Base-by-base conservation (phyloP, 352 stramenopile genomes). In the Phytophthora lateralis region DNA sequence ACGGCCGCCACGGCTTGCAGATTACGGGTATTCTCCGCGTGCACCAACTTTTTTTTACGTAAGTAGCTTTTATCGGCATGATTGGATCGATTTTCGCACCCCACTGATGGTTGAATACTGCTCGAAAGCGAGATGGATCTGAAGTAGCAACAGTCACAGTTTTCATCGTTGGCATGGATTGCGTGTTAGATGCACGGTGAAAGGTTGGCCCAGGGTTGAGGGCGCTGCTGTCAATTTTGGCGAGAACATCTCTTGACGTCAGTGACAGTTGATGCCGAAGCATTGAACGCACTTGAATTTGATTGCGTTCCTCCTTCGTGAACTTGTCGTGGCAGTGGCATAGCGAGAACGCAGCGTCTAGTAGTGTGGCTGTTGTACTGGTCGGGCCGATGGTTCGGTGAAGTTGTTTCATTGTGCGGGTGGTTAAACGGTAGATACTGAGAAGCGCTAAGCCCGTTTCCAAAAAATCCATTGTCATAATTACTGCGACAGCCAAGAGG, bases 131-230 rank as follows among this genome's bases (percentile, higher is more conserved):
- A 20, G 54, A 27, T 24, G n/a, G 32, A 20, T 43, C 45, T 4
- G 15, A 37, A 10, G n/a, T 14, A 14, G 15, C 27, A 15, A 32
- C 20, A 26, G 6, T 4, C 17, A 46, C 35, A 24, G 6, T 56
- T 17, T 35, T 18, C 9, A 67, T 57, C 4, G 59, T 51, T 14
- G 51, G 59, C 51, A 62, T 67, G 0, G 59, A 67, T 20, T 67
- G 59, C 4, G 59, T 57, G 29, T 62, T 67, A 6, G 59, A 52
- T 18, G 43, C 45, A 6, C 18, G 24, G 24, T 26, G 39, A 26
- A 45, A 26, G 18, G 39, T 27, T 45, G 15, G 58, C 2, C 58
- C 27, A 29, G 32, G 0, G 2, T 20, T 52, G 15, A 30, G 3
- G 2, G 32, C 14, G 11, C 14, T 24, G 29, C 34, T 43, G 27